Conservation (phyloP, 805 yeast genomes). For the Schwanniomyces pseudopolymorphus region DNA sequence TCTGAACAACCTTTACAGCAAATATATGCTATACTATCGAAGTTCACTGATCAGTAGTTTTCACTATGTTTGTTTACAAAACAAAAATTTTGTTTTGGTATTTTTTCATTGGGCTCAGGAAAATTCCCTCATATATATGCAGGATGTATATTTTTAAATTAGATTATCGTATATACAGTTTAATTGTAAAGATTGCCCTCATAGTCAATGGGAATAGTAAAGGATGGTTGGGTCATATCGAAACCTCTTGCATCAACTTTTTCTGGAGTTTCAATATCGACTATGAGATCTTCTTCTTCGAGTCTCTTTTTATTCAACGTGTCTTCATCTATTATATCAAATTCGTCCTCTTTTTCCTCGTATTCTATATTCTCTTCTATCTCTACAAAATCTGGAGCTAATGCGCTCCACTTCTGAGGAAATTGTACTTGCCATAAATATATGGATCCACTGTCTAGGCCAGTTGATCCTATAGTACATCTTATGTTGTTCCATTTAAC, state of each 20-base stretch:
- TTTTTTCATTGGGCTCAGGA: constrained; percentile 6
- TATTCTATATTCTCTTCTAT: constrained; percentile 89
- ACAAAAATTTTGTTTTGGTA: constrained; percentile 15
- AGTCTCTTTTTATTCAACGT: constrained; percentile 58
- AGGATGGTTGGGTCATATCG: constrained; percentile 47
- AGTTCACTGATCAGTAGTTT: neutral
- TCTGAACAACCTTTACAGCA: neutral
- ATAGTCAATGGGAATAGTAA: constrained; percentile 58
- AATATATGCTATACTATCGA: neutral
- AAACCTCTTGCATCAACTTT: constrained; percentile 72
- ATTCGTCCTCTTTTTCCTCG: constrained; percentile 87
- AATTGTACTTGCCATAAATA: constrained; percentile 79
- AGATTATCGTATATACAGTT: neutral
- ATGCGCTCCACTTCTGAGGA: constrained; percentile 94
- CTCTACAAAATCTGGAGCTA: constrained; percentile 95
- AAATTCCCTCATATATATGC: constrained; percentile 1
- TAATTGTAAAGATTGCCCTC: constrained; percentile 6
- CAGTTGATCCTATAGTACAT: constrained; percentile 78
- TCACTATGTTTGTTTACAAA: constrained; percentile 18
- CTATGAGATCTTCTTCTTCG: constrained; percentile 58
- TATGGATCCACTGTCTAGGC: constrained; percentile 79
- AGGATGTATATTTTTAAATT: constrained; percentile 1
- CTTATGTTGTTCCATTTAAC: constrained; percentile 82
- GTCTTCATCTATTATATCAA: constrained; percentile 74
- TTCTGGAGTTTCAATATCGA: constrained; percentile 70